Evolutionary conservation across 768 basidiomycete genomes (phyloP), one percentile per base, ranked within the genome.

Genomic region (Kwoniella bestiolae): DNA sequence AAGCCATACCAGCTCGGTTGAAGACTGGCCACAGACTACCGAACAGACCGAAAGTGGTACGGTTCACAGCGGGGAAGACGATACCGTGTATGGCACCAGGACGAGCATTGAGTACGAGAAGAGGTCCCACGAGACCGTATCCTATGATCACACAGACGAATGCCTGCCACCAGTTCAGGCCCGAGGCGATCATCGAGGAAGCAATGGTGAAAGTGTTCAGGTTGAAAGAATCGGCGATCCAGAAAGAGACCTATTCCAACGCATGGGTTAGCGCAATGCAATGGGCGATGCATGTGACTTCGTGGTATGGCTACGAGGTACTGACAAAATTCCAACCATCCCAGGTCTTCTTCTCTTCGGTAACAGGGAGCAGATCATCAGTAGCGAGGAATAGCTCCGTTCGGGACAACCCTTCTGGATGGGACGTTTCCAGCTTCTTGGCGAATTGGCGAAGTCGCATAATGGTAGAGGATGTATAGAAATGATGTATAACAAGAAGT

Each of bases 1-100:
- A 74, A n/a, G 73, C 69, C 73, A 79, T 77, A 51, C 74, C 67
- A 5, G 69, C 67, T 77, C 81, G 74, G 51, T 82, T 80, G 79
- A 91, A 89, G 3, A 89, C 87, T 65, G 88, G 88, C 91, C 90
- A 92, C 50, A 90, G 77, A 51, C 87, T 87, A 28, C 91, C 90
- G 81, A 87, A 92, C 45, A 91, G 75, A 41, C 90, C 91, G 80
- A 91, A 91, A 67, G 86, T 88, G n/a, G 88, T 87, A 56, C 90
- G 85, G 32, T 68, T 65, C 23, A 79, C 72, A 25, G 72, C 74
- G 2, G 77, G 73, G 72, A 81, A 81, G 28, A 88, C 90, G 76
- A 90, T 81, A 60, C 92, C 90, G 74, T 88, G 88, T 12, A 89
- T 83, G 2, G 90, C 90, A 52, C 90, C 90, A 4, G 89, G 89